Conservation (phyloP, 805 yeast species). For the Pichia eremophila region DNA sequence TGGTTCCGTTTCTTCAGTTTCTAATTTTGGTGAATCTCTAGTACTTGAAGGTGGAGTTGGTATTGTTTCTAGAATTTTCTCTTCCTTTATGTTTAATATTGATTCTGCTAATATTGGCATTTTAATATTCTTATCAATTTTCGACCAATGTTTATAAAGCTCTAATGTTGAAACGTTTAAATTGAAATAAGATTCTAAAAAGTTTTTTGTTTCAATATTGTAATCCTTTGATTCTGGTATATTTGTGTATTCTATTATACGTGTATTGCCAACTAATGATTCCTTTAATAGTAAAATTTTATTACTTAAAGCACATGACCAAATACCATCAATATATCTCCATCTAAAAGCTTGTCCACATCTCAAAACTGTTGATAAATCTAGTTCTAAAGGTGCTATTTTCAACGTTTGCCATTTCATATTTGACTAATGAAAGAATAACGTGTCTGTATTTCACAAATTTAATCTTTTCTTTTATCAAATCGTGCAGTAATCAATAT, state of each 20-base stretch:
- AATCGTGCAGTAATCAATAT: too few species aligned
- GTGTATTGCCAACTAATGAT: background rate
- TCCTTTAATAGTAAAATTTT: constrained; percentile 49
- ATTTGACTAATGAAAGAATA: constrained; percentile 14
- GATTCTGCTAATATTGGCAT: constrained; percentile 1
- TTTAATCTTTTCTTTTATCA: too few species aligned
- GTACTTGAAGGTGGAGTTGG: constrained; percentile 8
- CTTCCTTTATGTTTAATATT: too few species aligned
- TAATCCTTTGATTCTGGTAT: constrained; percentile 7
- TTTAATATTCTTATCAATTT: constrained; percentile 41
- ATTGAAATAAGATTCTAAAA: constrained; percentile 63
- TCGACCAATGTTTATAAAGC: constrained; percentile 55
- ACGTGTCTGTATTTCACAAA: too few species aligned
- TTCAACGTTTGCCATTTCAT: constrained; percentile 21
- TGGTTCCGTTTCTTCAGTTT: background rate
- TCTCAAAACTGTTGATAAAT: constrained; percentile 56
- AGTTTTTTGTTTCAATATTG: constrained; percentile 22
- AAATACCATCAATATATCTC: constrained; percentile 53
- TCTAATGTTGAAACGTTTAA: constrained; percentile 43
- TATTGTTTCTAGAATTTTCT: background rate
- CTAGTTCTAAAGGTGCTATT: constrained; percentile 36
- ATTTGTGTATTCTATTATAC: constrained; percentile 42
- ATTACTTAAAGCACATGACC: constrained; percentile 56
- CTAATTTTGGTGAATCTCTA: constrained; percentile 4
- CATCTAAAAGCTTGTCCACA: constrained; percentile 85